Evolutionary conservation across 2,329 filamentous ascomycete genomes (phyloP).

Genomic region (Calonectria hongkongensis): DNA sequence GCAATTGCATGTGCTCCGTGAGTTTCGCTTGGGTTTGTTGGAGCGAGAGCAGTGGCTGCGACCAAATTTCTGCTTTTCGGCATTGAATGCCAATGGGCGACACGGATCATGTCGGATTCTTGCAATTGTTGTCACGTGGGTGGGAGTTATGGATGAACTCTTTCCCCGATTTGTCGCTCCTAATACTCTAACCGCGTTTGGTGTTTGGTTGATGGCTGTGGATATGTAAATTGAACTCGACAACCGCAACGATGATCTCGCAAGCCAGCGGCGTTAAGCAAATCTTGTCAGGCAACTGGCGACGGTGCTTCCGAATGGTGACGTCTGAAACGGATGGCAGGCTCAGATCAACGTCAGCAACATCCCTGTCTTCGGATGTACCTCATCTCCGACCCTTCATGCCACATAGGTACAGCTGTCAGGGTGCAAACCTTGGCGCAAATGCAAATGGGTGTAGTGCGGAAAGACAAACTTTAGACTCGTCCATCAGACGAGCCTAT

Average conservation of each 20-base stretch:
- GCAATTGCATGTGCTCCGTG: constrained; percentile 10
- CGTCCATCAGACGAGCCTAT: not conserved
- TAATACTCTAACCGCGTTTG: not conserved
- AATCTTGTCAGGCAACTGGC: constrained; percentile 31
- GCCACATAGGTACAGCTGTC: constrained; percentile 38
- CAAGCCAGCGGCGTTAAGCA: constrained; percentile 7
- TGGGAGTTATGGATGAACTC: not conserved
- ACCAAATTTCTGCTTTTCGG: too few species aligned
- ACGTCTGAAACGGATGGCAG: constrained; percentile 54
- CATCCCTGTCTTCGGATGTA: constrained; percentile 53
- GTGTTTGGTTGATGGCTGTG: not conserved
- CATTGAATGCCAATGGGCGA: not conserved
- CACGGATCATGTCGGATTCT: constrained; percentile 23
- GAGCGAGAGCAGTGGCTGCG: too few species aligned
- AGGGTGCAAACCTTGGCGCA: constrained; percentile 27
- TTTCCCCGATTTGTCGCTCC: not conserved
- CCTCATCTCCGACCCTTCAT: constrained; percentile 55
- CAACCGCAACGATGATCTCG: constrained; percentile 3
- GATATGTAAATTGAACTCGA: not conserved
- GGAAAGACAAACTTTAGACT: constrained; percentile 24
- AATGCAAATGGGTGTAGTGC: constrained; percentile 26
- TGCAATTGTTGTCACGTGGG: not conserved
- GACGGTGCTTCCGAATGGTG: constrained; percentile 52
- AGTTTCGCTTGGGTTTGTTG: too few species aligned
- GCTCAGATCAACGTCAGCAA: constrained; percentile 55